A percentile compares a stretch with the other conserved stretches of the same genome.
phyloP scores from a whole-genome alignment of 2,329 filamentous ascomycete genomes.

The Dendryphion nanum region DNA sequence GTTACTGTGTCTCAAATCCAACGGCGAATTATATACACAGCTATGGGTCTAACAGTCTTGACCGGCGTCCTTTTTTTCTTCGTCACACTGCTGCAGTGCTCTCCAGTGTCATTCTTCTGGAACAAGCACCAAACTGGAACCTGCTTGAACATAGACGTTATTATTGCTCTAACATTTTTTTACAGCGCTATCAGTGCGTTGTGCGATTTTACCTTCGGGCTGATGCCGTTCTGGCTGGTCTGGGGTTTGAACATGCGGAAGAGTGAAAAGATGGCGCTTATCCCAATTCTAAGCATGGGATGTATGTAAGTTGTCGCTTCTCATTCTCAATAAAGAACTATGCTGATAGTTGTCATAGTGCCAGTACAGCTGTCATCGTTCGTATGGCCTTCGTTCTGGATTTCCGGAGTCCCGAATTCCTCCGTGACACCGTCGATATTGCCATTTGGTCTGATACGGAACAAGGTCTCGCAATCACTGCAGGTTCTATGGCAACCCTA shows the following conservation, averaged over 20 bases:
- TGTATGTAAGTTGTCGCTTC: slow-evolving; percentile 43
- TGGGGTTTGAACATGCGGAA: slow-evolving; percentile 52
- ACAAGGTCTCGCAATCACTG: slow-evolving; percentile 37
- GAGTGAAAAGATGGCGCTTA: slow-evolving; percentile 48
- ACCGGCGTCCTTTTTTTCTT: slow-evolving; percentile 47
- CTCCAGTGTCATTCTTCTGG: slow-evolving; percentile 52
- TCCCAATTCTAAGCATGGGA: slow-evolving; percentile 50
- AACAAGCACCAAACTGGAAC: slow-evolving; percentile 38
- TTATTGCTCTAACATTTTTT: slow-evolving; percentile 45
- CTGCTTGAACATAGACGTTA: slow-evolving; percentile 43
- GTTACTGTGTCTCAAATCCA: slow-evolving; percentile 28
- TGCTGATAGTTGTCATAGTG: slow-evolving; percentile 14
- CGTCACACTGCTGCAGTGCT: slow-evolving; percentile 52
- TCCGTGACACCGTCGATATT: slow-evolving; percentile 36
- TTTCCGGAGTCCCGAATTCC: slow-evolving; percentile 34
- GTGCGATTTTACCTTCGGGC: slow-evolving; percentile 50
- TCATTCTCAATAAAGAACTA: not conserved
- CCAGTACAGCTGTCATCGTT: slow-evolving; percentile 34
- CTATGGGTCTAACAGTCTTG: slow-evolving; percentile 33
- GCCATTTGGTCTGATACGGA: slow-evolving; percentile 40
- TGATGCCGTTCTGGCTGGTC: slow-evolving; percentile 52
- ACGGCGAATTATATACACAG: slow-evolving; percentile 36
- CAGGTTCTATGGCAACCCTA: slow-evolving; percentile 36
- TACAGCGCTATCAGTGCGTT: slow-evolving; percentile 49
- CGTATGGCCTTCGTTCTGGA: slow-evolving; percentile 36